Evolutionary conservation across 257 asterid species (phyloP), one percentile per base, ranked within the genome.

Genomic region (Thymus quinquecostatus): DNA sequence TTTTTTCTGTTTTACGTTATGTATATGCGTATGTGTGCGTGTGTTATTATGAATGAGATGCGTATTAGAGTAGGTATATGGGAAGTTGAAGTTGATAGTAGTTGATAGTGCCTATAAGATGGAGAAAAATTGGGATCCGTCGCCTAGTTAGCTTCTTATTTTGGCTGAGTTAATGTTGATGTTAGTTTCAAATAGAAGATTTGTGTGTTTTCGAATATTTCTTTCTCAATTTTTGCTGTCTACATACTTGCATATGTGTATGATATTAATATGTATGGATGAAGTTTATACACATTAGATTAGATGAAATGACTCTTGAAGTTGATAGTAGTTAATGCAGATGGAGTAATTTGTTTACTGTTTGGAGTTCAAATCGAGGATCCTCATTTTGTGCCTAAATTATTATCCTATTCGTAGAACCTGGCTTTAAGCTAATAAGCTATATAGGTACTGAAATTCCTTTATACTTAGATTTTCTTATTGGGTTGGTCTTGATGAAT

Each of bases 401-500:
- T 11, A 8, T 32, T 5, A 36, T 44, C 9, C 0, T 44, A 11
- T n/a, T 50, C 49, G 48, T 29, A 56, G 7, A 63, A 50, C 47
- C 27, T 74, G 47, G 48, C 2, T 40, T 34, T 14, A 7, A 48
- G 71, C 45, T 47, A 7, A 27, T 14, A 7, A 48, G 71, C 45
- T 47, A 7, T 34, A 32, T 34, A 27, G 62, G 45, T 62, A 27
- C 69, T 21, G 6, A 10, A 33, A 36, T 30, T 38, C 63, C 38
- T 50, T 57, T 38, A 4, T 63, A 3, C 48, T 72, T 67, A 36
- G 41, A 14, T 64, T 33, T 21, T 33, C 38, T 62, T 9, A 66
- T 69, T 64, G 61, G 56, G 69, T n/a, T 60, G 70, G 10, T 60
- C 55, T 57, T 59, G 64, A 50, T 71, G 71, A 73, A 73, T 73